Base-by-base conservation (phyloP, 2,329 filamentous ascomycete species). In the Aspergillus ochraceoroseus region DNA sequence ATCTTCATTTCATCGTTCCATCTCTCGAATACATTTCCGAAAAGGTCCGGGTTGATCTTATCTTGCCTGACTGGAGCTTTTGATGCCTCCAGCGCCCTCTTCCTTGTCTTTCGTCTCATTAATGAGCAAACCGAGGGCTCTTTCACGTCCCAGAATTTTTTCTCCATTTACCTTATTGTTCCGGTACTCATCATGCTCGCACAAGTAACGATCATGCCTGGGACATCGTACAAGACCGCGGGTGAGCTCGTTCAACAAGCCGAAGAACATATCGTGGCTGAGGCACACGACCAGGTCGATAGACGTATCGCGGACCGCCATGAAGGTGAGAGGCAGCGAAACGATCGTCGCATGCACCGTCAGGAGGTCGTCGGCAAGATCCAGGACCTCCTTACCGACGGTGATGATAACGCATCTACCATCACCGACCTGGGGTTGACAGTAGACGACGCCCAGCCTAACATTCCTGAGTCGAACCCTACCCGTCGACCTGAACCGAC, bases 1-100 rank as follows among this genome's bases (percentile, higher is more conserved):
- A 77, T 86, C 36, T 92, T 87, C 63, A 86, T 92, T 42, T 82
- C 85, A 6, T 85, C 83, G 2, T 90, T 90, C 63, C 86, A 92
- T 59, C 76, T 92, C 26, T 87, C 85, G 26, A 92, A 92, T 61
- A 81, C 86, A 2, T 90, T 94, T 57, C 86, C 86, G 1, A 75
- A 75, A 34, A 76, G 83, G 56, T 85, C 85, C 1, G 86, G 86
- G 1, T 68, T 87, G n/a, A 87, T 94, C 48, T 70, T 94, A 6
- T 85, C 87, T 2, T 72, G 87, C 22, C 67, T 94, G 37, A 90
- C 85, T 0, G 86, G 86, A 4, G 85, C 85, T 3, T 94, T 92
- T 59, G 86, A 94, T 62, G 82, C 85, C 1, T 89, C 85, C 1
- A 87, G 83, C 50, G 85, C 85, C 4, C 63, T 90, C 4, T 90